Conservation (phyloP, 2,329 filamentous ascomycete genomes). For the Aspergillus latus region DNA sequence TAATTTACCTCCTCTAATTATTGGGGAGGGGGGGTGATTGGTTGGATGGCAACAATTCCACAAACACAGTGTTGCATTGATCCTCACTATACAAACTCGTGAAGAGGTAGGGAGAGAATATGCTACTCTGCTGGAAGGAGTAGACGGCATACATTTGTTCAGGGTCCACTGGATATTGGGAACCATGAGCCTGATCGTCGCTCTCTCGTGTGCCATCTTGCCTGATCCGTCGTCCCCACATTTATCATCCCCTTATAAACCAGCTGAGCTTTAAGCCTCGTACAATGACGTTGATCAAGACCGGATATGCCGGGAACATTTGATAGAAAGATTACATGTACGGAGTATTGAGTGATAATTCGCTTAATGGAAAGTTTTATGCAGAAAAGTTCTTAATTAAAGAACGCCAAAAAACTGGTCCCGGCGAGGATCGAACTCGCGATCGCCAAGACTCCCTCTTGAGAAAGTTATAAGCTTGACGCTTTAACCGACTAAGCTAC, state of each 20-base stretch:
- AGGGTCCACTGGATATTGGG: background rate
- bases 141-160: background rate
- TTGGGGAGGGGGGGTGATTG: background rate
- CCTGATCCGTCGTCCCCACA: constrained; percentile 8
- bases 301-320: too few relatives aligned
- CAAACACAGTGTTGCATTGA: background rate
- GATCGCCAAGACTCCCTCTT: constrained; percentile 16
- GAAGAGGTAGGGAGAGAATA: too few relatives aligned
- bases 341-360: too few relatives aligned
- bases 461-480: constrained; percentile 15
- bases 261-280: background rate
- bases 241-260: background rate
- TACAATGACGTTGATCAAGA: background rate
- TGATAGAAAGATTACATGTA: too few relatives aligned
- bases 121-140: too few relatives aligned
- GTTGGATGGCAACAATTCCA: background rate
- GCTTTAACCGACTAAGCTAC: constrained; percentile 17
- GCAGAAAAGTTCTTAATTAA: background rate
- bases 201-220: constrained; percentile 21
- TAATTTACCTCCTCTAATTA: background rate
- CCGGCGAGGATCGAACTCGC: constrained; percentile 17
- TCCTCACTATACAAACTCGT: too few relatives aligned
- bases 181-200: constrained; percentile 1
- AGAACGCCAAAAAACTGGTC: constrained; percentile 1
- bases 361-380: background rate